Conservation (phyloP, 306 rosid genomes). For the Castanea mollissima region DNA sequence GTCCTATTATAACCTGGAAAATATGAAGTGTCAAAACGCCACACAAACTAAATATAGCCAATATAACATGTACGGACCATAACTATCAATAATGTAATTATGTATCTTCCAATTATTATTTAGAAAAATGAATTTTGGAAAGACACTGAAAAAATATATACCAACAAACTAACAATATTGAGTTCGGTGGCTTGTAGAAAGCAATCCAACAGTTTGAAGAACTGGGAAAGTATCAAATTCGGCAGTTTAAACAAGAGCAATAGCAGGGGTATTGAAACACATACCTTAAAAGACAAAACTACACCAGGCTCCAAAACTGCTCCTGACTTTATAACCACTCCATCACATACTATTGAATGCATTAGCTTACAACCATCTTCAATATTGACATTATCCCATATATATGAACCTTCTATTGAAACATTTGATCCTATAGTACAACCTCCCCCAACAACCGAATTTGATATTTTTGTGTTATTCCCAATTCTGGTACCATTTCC, state of each 20-base stretch:
- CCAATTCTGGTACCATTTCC: constrained; percentile 89
- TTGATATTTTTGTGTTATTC: constrained; percentile 52
- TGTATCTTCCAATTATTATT: constrained; percentile 2
- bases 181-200: neutral
- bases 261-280: constrained; percentile 8
- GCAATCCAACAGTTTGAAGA: constrained; percentile 13
- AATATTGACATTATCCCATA: constrained; percentile 80
- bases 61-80: constrained; percentile 16
- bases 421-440: constrained; percentile 86
- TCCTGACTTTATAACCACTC: constrained; percentile 73
- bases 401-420: constrained; percentile 77
- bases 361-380: constrained; percentile 89
- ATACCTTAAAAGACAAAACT: constrained; percentile 87
- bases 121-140: constrained; percentile 10
- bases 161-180: neutral
- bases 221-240: constrained; percentile 10
- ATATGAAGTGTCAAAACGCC: constrained; percentile 25
- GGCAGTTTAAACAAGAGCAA: constrained; percentile 8
- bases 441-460: constrained; percentile 83
- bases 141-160: constrained; percentile 6
- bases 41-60: constrained; percentile 6
- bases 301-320: constrained; percentile 86
- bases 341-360: constrained; percentile 89
- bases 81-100: constrained; percentile 4
- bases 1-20: constrained; percentile 81